Percentiles rank a stretch among this genome's conserved stretches.
Evolutionary conservation across 2,329 filamentous ascomycete genomes (phyloP).

Genomic region (Coniochaeta prunicola): DNA sequence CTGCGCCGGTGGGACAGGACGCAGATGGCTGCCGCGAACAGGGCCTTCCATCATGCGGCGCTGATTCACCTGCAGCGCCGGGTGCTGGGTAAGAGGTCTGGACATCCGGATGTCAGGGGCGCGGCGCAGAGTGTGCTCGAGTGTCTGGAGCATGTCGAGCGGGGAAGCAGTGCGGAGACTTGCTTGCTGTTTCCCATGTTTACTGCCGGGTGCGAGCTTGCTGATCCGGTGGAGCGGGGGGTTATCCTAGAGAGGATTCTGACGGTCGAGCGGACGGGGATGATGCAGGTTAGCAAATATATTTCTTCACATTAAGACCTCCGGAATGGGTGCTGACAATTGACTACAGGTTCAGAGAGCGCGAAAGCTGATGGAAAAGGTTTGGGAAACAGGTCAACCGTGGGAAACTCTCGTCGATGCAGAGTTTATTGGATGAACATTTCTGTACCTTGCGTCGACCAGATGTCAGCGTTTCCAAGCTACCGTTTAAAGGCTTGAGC

Average conservation of each 20-base stretch:
- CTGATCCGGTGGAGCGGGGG: constrained; percentile 44
- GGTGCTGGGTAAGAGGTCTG: constrained; percentile 54
- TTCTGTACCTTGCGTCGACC: neutral
- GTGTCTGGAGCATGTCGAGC: constrained; percentile 53
- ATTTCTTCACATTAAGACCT: neutral
- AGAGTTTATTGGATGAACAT: constrained; percentile 58
- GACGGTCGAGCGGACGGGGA: constrained; percentile 63
- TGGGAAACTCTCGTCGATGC: constrained; percentile 63
- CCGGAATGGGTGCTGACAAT: constrained; percentile 8
- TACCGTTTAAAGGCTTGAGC: too few relatives aligned
- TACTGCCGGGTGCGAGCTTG: constrained; percentile 70
- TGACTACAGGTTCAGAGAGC: constrained; percentile 46
- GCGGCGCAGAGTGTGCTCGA: constrained; percentile 57
- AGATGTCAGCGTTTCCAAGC: neutral
- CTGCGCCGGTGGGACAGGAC: constrained; percentile 50
- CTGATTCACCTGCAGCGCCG: constrained; percentile 69
- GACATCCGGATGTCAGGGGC: constrained; percentile 53
- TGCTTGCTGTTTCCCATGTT: constrained; percentile 77
- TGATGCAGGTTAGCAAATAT: constrained; percentile 59
- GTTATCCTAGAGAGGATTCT: constrained; percentile 60
- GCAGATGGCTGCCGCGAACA: constrained; percentile 66
- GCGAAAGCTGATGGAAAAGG: constrained; percentile 57
- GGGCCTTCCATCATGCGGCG: constrained; percentile 73
- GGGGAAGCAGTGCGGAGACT: constrained; percentile 64
- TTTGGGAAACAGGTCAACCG: constrained; percentile 59